These are phyloP conservation scores for Gyrodon lividus DNA, from an alignment of 768 basidiomycete genomes.

Conservation along the genomic window DNA sequence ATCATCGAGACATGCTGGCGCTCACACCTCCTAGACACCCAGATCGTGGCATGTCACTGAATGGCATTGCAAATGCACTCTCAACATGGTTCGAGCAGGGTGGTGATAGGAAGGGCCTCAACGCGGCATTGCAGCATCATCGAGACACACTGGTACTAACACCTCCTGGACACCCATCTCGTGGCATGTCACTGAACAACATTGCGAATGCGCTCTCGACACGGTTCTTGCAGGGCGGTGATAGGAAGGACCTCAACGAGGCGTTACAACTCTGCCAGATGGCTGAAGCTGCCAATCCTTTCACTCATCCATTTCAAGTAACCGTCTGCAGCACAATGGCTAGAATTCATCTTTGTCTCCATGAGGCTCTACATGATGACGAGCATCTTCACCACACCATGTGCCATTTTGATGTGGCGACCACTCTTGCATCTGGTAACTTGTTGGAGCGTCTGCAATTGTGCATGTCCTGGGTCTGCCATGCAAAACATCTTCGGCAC, in stretches of 20 bases:
- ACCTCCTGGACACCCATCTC: conserved; percentile 14
- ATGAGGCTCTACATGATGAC: neutral
- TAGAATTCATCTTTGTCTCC: neutral
- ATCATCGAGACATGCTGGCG: conserved; percentile 1
- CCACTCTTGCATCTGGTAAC: neutral
- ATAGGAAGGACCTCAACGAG: neutral
- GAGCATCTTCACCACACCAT: neutral
- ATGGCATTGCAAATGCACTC: conserved; percentile 15
- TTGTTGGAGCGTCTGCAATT: neutral
- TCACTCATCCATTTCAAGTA: neutral
- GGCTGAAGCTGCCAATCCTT: neutral
- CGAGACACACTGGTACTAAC: conserved; percentile 10
- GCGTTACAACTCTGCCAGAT: neutral
- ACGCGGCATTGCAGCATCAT: conserved; percentile 11
- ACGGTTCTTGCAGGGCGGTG: neutral
- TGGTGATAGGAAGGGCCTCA: conserved; percentile 9
- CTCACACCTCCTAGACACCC: conserved; percentile 5
- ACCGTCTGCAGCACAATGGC: neutral
- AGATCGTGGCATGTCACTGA: conserved; percentile 1
- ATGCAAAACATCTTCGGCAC: neutral
- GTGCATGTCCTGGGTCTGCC: neutral
- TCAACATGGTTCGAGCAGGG: conserved; percentile 10
- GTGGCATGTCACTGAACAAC: conserved; percentile 2
- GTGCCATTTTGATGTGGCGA: neutral
- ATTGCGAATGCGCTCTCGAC: conserved; percentile 3